Conservation (phyloP, 495 filamentous ascomycete genomes). For the Hypoxylon fuscum region DNA sequence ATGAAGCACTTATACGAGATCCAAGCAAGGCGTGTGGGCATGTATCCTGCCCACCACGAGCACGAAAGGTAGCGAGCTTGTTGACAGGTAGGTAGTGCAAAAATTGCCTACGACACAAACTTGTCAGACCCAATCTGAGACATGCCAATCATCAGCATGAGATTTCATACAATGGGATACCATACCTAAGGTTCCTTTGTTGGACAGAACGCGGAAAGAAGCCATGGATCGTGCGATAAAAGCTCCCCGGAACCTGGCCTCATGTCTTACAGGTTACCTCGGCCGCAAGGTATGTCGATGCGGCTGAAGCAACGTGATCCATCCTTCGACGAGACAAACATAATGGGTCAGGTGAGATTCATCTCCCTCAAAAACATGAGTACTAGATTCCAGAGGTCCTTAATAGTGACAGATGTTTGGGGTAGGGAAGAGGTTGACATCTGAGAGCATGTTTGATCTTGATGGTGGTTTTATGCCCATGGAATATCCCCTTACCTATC, state of each 20-base stretch:
- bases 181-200: not conserved
- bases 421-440: no score
- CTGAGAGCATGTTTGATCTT: no score
- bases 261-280: slow-evolving; percentile 9
- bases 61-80: no score
- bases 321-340: not conserved
- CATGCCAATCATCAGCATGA: slow-evolving; percentile 12
- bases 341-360: not conserved
- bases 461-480: no score
- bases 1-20: no score
- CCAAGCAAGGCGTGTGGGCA: no score
- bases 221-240: not conserved
- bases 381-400: no score
- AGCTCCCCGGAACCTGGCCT: not conserved
- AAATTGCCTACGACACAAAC: no score
- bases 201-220: not conserved
- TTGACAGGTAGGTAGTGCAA: not conserved
- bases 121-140: slow-evolving; percentile 22
- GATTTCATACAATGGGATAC: slow-evolving; percentile 3
- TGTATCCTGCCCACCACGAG: no score
- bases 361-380: no score
- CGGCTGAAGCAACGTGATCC: slow-evolving; percentile 10
- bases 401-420: no score
- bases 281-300: slow-evolving; percentile 6
- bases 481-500: no score